phyloP scores from a whole-genome alignment of 2,329 filamentous ascomycete species.

The Pestalotiopsis sp. region DNA sequence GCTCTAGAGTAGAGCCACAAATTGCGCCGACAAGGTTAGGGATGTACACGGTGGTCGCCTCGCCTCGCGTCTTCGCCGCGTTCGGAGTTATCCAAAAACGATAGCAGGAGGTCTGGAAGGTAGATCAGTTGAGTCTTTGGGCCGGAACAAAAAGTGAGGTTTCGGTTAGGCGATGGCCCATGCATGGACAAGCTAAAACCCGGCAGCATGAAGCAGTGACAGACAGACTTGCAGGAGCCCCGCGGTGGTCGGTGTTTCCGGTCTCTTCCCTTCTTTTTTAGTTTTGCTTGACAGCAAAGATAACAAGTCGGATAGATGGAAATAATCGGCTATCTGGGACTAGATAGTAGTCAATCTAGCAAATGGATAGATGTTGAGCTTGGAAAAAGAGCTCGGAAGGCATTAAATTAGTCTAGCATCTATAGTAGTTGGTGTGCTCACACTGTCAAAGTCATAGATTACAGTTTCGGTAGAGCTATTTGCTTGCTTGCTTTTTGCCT shows the following conservation, averaged over 20 bases:
- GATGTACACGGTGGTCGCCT: not conserved
- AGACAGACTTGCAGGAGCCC: not conserved
- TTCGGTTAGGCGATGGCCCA: not conserved
- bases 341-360: not conserved
- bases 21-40: not conserved
- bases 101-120: not conserved
- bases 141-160: not conserved
- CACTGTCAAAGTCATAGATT: not conserved
- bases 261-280: not conserved
- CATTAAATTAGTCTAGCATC: too few relatives aligned
- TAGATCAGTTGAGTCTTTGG: not conserved
- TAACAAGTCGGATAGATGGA: not conserved
- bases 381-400: too few relatives aligned
- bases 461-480: not conserved
- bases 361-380: not conserved
- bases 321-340: not conserved
- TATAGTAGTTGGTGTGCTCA: too few relatives aligned
- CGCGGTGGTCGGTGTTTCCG: not conserved
- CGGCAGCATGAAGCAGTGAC: not conserved
- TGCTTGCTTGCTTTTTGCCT: not conserved
- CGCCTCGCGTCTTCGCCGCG: not conserved
- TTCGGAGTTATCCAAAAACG: not conserved
- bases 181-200: not conserved
- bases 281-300: not conserved
- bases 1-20: not conserved